Base-by-base conservation (phyloP, 1,139 yeast genomes). In the Blastobotrys illinoisensis region DNA sequence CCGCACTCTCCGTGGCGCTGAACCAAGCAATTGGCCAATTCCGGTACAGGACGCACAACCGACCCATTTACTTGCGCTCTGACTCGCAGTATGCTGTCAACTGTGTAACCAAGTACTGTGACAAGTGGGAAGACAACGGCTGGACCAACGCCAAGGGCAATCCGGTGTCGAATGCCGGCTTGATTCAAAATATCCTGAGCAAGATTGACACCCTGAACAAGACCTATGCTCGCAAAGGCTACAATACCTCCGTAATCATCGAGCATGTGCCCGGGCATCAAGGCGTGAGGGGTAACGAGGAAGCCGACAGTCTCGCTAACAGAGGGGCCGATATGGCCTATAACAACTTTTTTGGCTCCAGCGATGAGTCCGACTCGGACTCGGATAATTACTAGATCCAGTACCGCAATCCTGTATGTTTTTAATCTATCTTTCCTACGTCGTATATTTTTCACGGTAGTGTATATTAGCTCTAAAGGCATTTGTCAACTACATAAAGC, bases 201-300 rank as follows among this genome's bases (percentile, higher is more conserved):
- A 46, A 54, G 52, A 60, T 70, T 16, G 54, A 71, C 14, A 24
- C 24, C 13, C 16, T 45, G 7, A 43, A 46, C 18, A 59, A 67
- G 0, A 70, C 81, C 46, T 70, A 74, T 24, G 45, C 58, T 1
- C 52, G 62, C 1, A 56, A 57, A 0, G 51, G 47, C 5, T 32
- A 49, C 1, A 66, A 65, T 1, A 13, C 54, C 58, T 2, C 51
- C 47, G 76, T 85, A 23, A 62, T 67, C 1, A 68, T 86, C 49
- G 69, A 69, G 9, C 83, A 93, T 74, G 95, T 88, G 4, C 74
- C 73, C 52, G 97, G 95, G 0, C 97, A 91, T 67, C 68, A 74
- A 14, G 93, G 90, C 0, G 68, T 73, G 48, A 67, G 64, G 16
- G 97, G 97, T 0, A 90, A 90, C 65, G 90, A 85, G 59, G 74